These are phyloP conservation scores for Ustilago crameri DNA, from an alignment of 1,284 basidiomycete species.

Conservation along the genomic window DNA sequence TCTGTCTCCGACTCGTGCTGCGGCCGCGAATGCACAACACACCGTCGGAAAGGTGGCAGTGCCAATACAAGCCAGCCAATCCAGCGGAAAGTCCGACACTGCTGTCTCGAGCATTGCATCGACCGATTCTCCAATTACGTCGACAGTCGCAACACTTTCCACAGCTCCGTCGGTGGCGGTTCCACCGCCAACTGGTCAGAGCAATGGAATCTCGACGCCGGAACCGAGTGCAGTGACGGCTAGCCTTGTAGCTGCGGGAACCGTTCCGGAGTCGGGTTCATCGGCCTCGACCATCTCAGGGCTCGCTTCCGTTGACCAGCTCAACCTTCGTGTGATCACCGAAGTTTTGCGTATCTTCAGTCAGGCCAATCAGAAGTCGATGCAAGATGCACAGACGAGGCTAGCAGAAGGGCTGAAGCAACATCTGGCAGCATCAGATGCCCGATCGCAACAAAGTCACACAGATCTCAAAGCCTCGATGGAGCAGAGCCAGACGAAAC, in stretches of 20 bases:
- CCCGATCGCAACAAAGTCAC: background rate
- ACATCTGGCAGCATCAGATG: background rate
- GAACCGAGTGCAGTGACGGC: slow-evolving; percentile 12
- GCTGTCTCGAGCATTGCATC: too few relatives aligned
- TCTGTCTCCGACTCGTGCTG: background rate
- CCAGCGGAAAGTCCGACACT: too few relatives aligned
- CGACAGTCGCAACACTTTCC: background rate
- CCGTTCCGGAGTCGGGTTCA: background rate
- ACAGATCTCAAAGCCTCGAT: slow-evolving; percentile 4
- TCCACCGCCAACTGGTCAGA: too few relatives aligned
- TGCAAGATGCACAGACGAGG: slow-evolving; percentile 8
- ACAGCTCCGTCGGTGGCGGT: background rate
- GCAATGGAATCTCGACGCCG: background rate
- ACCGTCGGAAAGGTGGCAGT: too few relatives aligned
- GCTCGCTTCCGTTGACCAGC: slow-evolving; percentile 11
- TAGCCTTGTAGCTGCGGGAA: slow-evolving; percentile 1
- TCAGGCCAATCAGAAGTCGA: slow-evolving; percentile 14
- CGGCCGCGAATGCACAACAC: background rate
- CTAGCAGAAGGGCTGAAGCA: background rate
- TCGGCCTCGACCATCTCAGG: background rate
- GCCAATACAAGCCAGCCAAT: too few relatives aligned
- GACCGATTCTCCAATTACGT: background rate
- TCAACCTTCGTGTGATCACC: slow-evolving; percentile 22
- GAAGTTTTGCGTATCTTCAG: slow-evolving; percentile 36
- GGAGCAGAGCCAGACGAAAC: background rate